Evolutionary conservation across 1,139 yeast genomes (phyloP).

Genomic region (Scheffersomyces parashehatae): DNA sequence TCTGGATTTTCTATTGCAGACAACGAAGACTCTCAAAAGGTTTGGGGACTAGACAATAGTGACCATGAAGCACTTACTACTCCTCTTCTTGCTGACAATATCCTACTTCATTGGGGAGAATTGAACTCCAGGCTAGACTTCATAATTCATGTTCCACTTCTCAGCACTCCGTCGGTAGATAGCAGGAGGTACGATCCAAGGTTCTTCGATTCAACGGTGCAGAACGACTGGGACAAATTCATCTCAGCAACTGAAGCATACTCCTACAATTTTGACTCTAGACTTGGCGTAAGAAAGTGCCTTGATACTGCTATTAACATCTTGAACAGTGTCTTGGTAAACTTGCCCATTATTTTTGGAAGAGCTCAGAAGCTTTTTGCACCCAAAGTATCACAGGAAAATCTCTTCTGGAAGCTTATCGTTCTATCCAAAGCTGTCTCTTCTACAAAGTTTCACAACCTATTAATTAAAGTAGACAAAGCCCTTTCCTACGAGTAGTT

Average conservation of each 20-base stretch:
- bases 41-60: neutral
- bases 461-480: slow-evolving; percentile 2
- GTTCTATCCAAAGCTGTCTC: slow-evolving; percentile 5
- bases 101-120: slow-evolving; percentile 30
- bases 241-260: slow-evolving; percentile 23
- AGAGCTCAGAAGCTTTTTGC: neutral
- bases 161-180: slow-evolving; percentile 32
- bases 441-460: neutral
- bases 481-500: neutral
- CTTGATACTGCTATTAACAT: no score
- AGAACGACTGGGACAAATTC: slow-evolving; percentile 19
- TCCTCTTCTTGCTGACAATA: slow-evolving; percentile 32
- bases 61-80: slow-evolving; percentile 6
- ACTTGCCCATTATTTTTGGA: neutral
- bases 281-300: slow-evolving; percentile 3
- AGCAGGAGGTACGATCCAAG: slow-evolving; percentile 17
- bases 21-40: neutral
- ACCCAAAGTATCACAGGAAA: no score
- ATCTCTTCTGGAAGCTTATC: slow-evolving; percentile 3
- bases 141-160: slow-evolving; percentile 30
- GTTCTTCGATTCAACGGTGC: neutral
- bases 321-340: no score
- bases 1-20: slow-evolving; percentile 1
- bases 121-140: slow-evolving; percentile 17
- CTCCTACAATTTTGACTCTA: slow-evolving; percentile 7